Conservation (phyloP, 2,329 filamentous ascomycete genomes). For the Plenodomus tracheiphilus region DNA sequence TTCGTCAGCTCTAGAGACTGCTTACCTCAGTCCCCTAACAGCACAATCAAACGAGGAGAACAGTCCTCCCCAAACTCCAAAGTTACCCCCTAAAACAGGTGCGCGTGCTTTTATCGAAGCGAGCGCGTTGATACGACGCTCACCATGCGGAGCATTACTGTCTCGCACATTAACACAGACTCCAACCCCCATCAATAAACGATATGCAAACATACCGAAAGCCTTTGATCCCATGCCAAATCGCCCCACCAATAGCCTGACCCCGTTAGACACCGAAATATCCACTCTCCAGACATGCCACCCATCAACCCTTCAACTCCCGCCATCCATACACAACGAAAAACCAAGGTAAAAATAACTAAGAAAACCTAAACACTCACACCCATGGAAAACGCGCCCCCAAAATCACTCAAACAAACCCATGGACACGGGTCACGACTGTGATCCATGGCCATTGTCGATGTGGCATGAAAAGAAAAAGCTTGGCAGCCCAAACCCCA, state of each 20-base stretch:
- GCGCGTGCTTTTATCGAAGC: conserved; percentile 96
- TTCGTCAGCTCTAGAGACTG: not conserved
- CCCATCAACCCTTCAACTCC: too few relatives aligned
- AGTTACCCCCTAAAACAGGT: conserved; percentile 94
- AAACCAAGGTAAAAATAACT: not conserved
- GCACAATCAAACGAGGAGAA: conserved; percentile 96
- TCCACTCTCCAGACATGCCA: too few relatives aligned
- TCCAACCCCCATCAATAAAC: conserved; percentile 96
- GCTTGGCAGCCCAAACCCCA: not conserved
- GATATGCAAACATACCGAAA: conserved; percentile 60
- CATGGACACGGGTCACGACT: conserved; percentile 59
- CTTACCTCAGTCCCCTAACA: conserved; percentile 73
- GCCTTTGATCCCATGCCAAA: not conserved
- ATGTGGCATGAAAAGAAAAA: not conserved
- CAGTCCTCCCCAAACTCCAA: conserved; percentile 93
- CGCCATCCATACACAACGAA: too few relatives aligned
- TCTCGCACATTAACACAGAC: conserved; percentile 44
- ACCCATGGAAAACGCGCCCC: conserved; percentile 94
- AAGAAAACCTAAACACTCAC: conserved; percentile 62
- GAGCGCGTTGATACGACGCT: conserved; percentile 88
- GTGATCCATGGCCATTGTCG: conserved; percentile 72
- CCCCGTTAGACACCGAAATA: not conserved
- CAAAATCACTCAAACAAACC: conserved; percentile 66
- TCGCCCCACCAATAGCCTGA: conserved; percentile 43
- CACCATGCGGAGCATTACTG: conserved; percentile 66